Evolutionary conservation across 495 filamentous ascomycete genomes (phyloP).

Genomic region (Pseudoneurospora amorphoporcata): DNA sequence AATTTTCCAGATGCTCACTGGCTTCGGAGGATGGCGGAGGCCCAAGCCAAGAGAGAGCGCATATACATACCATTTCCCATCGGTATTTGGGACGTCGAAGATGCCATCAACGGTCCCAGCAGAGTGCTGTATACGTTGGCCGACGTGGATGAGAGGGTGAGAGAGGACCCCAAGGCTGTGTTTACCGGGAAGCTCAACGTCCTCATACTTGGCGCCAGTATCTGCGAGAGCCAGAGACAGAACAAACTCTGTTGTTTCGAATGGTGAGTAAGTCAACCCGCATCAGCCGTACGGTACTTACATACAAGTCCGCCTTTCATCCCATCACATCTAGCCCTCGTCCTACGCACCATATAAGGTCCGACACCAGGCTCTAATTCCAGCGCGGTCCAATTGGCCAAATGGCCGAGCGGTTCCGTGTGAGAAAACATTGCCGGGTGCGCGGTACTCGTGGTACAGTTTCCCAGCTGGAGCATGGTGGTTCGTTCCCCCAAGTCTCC

Average conservation of each 20-base stretch:
- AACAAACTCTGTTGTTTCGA: conserved; percentile 44
- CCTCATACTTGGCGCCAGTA: conserved; percentile 42
- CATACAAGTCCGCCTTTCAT: not conserved
- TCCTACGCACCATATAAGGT: not conserved
- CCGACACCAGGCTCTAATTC: not conserved
- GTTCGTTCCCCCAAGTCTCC: not conserved
- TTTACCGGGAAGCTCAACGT: conserved; percentile 53
- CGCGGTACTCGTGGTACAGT: not conserved
- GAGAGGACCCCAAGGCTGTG: conserved; percentile 19
- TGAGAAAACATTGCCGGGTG: not conserved
- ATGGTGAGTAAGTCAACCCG: conserved; percentile 33
- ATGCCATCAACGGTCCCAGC: conserved; percentile 30
- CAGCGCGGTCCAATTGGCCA: not conserved
- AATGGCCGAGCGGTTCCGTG: not conserved
- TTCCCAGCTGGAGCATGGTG: not conserved
- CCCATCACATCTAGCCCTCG: not conserved
- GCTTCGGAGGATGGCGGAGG: conserved; percentile 41
- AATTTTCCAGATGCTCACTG: conserved; percentile 45
- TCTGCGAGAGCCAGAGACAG: conserved; percentile 35
- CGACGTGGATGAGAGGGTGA: conserved; percentile 49
- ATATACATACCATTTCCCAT: conserved; percentile 43
- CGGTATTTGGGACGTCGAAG: conserved; percentile 41
- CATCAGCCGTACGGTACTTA: not conserved
- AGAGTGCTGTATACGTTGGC: conserved; percentile 46
- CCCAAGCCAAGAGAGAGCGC: conserved; percentile 42